phyloP scores from a whole-genome alignment of 129 eudicot species.

The carrot (Daucus carota) region DNA sequence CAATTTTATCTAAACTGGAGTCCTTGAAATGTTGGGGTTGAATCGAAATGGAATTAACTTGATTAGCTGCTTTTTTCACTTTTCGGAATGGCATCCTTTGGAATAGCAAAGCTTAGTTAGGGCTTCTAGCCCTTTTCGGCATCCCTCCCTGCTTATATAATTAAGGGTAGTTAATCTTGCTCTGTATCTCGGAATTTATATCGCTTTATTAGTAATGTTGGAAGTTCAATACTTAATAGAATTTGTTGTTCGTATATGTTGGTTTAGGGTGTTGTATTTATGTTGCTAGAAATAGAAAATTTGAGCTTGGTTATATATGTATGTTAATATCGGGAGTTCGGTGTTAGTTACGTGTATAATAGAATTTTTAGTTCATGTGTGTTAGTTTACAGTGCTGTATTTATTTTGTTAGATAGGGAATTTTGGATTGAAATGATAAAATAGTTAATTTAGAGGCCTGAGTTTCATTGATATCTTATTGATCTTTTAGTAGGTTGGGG shows the following conservation, averaged over 20 bases:
- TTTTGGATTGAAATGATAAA: not conserved
- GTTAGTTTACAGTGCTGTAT: not conserved
- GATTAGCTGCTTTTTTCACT: slow-evolving; percentile 66
- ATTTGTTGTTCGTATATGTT: not conserved
- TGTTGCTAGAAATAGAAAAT: not conserved
- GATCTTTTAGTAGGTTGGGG: slow-evolving; percentile 11
- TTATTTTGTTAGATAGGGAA: not conserved
- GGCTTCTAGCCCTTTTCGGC: slow-evolving; percentile 18
- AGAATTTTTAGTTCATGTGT: not conserved
- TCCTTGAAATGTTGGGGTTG: slow-evolving; percentile 46
- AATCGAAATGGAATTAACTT: slow-evolving; percentile 39
- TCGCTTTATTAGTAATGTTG: not conserved
- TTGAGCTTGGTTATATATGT: not conserved
- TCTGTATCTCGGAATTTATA: not conserved
- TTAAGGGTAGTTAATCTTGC: slow-evolving; percentile 8
- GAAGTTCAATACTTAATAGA: too few species aligned
- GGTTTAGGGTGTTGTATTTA: not conserved
- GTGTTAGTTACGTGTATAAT: not conserved
- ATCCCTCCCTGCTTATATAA: slow-evolving; percentile 16
- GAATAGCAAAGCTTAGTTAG: slow-evolving; percentile 37
- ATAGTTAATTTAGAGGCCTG: not conserved
- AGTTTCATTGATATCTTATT: not conserved
- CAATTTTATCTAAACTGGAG: slow-evolving; percentile 23
- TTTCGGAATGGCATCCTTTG: slow-evolving; percentile 90
- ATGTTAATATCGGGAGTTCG: not conserved